Evolutionary conservation across 495 filamentous ascomycete species (phyloP), one percentile per base, ranked within the genome.

Genomic region (Cladorrhinum samala): DNA sequence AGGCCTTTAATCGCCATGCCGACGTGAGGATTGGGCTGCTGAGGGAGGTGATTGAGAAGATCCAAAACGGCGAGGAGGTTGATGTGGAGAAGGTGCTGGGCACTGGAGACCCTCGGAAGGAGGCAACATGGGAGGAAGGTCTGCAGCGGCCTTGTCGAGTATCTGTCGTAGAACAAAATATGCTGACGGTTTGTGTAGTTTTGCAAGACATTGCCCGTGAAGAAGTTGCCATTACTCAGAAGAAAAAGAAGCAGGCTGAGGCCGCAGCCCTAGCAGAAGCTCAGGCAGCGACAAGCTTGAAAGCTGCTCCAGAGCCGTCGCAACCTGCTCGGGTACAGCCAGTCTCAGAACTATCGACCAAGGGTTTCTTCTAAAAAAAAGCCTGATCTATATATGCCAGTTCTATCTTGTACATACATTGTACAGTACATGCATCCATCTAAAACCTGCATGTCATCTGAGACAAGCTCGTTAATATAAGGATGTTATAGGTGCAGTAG

Each of bases 91-190:
- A 78, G 60, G 70, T 84, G 49, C 62, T 99, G 50, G 93, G 93
- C 7, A 87, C 88, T 1, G 90, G 91, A 0, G 83, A 91, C 67
- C 69, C 76, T 24, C 77, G 77, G 56, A 80, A 81, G 67, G 93
- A 97, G 67, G 71, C 76, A 61, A 87, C 88, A 63, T 99, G 94
- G 93, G 87, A 92, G 68, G 85, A 94, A 61, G 83, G 88, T 90
- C 45, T 70, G 71, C 45, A 11, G 13, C 30, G 16, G 11, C 14
- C 50, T 27, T 9, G n/a, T 17, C 50, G 42, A 45, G 21, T n/a
- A 8, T 37, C 14, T 3, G 9, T 46, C 3, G 18, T 14, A 42
- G 37, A 25, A 33, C n/a, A n/a, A 7, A 43, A 46, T 16, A 30
- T 30, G 45, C 54, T 59, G 45, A 61, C 56, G 50, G 42, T 23